Percentiles rank a stretch among this genome's conserved stretches.
Evolutionary conservation across 208 protist genomes (phyloP).

Genomic region (Vickermania spadyakhi): DNA sequence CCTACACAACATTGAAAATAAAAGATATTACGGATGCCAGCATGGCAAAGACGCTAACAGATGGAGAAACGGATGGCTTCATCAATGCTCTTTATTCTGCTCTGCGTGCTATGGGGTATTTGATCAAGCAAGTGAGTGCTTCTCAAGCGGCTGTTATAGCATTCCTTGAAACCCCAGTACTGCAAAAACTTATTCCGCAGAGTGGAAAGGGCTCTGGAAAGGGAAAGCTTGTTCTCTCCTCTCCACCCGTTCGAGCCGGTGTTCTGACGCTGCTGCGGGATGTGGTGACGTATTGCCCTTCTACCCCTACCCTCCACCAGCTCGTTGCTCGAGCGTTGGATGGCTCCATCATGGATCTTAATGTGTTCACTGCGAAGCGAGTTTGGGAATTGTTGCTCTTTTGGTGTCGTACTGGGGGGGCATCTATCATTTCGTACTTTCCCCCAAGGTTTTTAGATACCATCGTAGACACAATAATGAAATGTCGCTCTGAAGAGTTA

Average conservation of each 20-base stretch:
- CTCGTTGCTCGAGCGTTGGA: conserved; percentile 40
- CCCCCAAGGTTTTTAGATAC: conserved; percentile 50
- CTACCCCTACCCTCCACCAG: conserved; percentile 39
- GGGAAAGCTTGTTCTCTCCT: conserved; percentile 1
- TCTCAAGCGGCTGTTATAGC: conserved; percentile 39
- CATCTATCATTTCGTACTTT: conserved; percentile 46
- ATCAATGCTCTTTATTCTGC: conserved; percentile 54
- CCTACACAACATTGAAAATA: conserved; percentile 25
- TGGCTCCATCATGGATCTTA: conserved; percentile 30
- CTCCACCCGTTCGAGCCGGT: conserved; percentile 59
- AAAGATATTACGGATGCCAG: conserved; percentile 21
- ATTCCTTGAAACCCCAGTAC: conserved; percentile 35
- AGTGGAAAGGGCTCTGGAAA: conserved; percentile 4
- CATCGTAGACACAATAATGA: conserved; percentile 70
- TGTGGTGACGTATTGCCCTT: conserved; percentile 49
- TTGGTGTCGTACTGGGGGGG: conserved; percentile 46
- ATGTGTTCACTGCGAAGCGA: conserved; percentile 36
- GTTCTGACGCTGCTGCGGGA: conserved; percentile 69
- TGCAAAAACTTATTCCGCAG: conserved; percentile 29
- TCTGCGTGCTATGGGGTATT: conserved; percentile 65
- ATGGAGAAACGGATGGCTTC: conserved; percentile 55
- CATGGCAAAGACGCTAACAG: conserved; percentile 36
- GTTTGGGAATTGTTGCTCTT: conserved; percentile 76
- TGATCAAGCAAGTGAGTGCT: conserved; percentile 63
- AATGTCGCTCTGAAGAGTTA: conserved; percentile 34